A percentile compares a stretch with the other conserved stretches of the same genome.
These are phyloP conservation scores for Pseudoneurospora amorphoporcata DNA, from an alignment of 495 filamentous ascomycete genomes.

Conservation along the genomic window DNA sequence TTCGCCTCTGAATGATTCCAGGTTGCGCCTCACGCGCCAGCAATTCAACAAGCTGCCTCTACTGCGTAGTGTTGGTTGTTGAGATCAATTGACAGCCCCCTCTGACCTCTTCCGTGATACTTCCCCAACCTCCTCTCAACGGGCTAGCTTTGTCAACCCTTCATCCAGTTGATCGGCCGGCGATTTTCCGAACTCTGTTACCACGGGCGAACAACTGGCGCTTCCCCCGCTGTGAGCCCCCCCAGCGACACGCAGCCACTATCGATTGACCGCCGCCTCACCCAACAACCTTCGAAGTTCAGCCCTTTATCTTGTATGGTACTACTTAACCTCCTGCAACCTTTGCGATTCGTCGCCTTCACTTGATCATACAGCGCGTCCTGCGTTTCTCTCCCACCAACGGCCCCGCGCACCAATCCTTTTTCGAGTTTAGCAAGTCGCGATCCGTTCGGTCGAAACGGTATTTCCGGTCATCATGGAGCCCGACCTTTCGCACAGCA, in stretches of 20 bases:
- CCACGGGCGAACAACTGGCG: background rate
- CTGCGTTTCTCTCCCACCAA: background rate
- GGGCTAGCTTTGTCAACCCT: background rate
- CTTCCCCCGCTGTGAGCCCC: background rate
- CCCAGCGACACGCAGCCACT: background rate
- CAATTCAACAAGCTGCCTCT: background rate
- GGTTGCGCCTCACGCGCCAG: background rate
- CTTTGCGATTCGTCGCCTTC: background rate
- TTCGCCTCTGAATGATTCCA: background rate
- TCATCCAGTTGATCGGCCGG: background rate
- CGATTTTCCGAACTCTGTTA: background rate
- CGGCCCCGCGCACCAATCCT: background rate
- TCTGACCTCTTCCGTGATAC: background rate
- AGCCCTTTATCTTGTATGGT: background rate
- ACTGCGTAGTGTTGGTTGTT: background rate
- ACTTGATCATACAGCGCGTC: background rate
- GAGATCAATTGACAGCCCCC: background rate
- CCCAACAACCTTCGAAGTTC: background rate
- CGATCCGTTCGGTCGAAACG: background rate
- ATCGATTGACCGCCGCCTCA: background rate
- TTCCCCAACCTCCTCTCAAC: background rate
- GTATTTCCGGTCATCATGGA: slow-evolving; percentile 10
- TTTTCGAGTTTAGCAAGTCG: background rate
- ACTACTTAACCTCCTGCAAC: background rate
- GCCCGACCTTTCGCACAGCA: slow-evolving; percentile 30